Evolutionary conservation across 2,329 filamentous ascomycete species (phyloP), one percentile per base, ranked within the genome.

Genomic region (Beauveria pseudobassiana): DNA sequence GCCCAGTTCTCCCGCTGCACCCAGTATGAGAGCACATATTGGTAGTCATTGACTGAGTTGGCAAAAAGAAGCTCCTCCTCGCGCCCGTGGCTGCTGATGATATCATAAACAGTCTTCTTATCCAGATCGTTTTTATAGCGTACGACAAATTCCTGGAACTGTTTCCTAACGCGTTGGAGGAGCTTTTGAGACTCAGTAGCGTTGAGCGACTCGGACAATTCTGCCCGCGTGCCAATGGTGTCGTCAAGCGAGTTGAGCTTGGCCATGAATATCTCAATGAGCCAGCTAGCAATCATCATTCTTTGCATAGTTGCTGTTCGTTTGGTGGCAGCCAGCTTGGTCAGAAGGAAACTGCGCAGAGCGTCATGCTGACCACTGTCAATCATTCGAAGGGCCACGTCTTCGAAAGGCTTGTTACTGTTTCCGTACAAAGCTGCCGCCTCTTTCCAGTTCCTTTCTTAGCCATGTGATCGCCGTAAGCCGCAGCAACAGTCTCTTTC

Each of bases 11-110:
- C 95, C 63, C 93, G 84, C 74, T 98, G 95, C 20, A 98, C 89
- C 95, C 95, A 99, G 75, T 99, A 99, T 10, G 91, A 90, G 16
- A 99, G 79, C 24, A 98, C 92, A 70, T 96, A 99, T 72, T 96
- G 91, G 76, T 95, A 92, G 73, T 99, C 95, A 68, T 93, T 89
- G 52, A 96, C 82, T 7, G 89, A 86, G 63, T 89, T 95, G 22
- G 95, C 95, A 75, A 93, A 99, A 0, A 99, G 80, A 3, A 99
- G 80, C 73, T 99, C 95, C 67, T 93, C 88, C 75, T 99, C 95
- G 62, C 95, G 84, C 18, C 93, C 95, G 72, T 99, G 95, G 67
- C 92, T 96, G 74, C 91, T 93, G 70, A 98, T 93, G 63, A 98
- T 88, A 71, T 97, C 93, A 76, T 99, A 99, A 0, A 90, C 90